A percentile compares a stretch with the other conserved stretches of the same genome.
These are phyloP conservation scores for Podospora pseudoanserina DNA, from an alignment of 495 filamentous ascomycete species.

Conservation along the genomic window DNA sequence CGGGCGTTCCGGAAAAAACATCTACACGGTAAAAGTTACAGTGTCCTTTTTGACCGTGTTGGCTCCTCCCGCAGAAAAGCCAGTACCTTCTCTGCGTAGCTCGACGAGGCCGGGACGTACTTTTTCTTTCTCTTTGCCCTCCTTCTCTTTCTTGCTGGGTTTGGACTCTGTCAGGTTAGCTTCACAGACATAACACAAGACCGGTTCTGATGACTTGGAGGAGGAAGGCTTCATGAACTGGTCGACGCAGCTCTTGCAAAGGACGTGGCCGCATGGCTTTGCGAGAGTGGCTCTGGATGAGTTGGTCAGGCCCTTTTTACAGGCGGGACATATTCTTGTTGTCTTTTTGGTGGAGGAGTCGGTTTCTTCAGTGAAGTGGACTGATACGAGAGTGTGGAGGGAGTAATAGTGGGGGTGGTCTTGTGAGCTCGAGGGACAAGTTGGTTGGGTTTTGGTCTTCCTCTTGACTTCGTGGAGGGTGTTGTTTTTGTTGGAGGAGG, in stretches of 20 bases:
- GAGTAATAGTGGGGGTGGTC: constrained; percentile 71
- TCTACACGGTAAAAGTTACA: constrained; percentile 79
- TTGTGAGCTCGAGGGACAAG: constrained; percentile 74
- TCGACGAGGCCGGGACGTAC: constrained; percentile 76
- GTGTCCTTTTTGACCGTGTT: constrained; percentile 77
- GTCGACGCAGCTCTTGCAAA: constrained; percentile 82
- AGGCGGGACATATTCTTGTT: constrained; percentile 76
- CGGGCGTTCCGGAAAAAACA: too few species aligned
- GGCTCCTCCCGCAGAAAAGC: constrained; percentile 81
- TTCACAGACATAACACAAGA: constrained; percentile 87
- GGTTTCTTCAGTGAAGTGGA: constrained; percentile 77
- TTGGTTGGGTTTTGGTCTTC: constrained; percentile 64
- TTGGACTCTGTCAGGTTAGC: constrained; percentile 61
- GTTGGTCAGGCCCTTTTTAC: constrained; percentile 81
- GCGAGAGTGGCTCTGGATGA: constrained; percentile 79
- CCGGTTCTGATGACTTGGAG: constrained; percentile 43
- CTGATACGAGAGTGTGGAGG: constrained; percentile 73
- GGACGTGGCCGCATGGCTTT: constrained; percentile 90
- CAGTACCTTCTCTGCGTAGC: constrained; percentile 84
- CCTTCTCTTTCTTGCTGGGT: constrained; percentile 43
- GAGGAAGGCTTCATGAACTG: constrained; percentile 75
- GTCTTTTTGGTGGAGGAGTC: constrained; percentile 49
- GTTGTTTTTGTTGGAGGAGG: constrained; percentile 51
- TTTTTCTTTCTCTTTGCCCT: constrained; percentile 48
- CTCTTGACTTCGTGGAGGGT: constrained; percentile 56